Base-by-base conservation (phyloP, 2,329 filamentous ascomycete genomes). In the Cytospora chrysosperma region DNA sequence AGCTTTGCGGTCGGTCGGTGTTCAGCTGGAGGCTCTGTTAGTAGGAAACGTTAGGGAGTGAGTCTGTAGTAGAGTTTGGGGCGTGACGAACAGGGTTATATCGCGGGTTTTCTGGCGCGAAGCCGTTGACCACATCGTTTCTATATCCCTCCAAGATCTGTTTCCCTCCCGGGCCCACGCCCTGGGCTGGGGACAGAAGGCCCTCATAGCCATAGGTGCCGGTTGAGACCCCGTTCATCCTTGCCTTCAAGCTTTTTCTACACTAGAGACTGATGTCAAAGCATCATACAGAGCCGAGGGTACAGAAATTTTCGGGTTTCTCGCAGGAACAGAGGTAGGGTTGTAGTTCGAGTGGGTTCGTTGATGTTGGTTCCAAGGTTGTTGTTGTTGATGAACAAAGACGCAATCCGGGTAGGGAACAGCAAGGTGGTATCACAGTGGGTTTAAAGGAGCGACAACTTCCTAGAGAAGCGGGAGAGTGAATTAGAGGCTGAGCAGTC, bases 81-180 rank as follows among this genome's bases (percentile, higher is more conserved):
- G 59, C 26, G 57, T n/a, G 24, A 71, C 83, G 72, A 79, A 89
- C 87, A 63, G 83, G 80, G 74, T 87, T 85, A 69, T 81, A 85
- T 63, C 79, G 80, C 50, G 83, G 78, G 65, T 76, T 81, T 54
- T 85, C 82, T 65, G 77, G 79, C 69, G 83, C 80, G 68, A 85
- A 85, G 10, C 81, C 80, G 67, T 80, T 81, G 59, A 83, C 71
- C 61, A 83, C 79, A 64, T 86, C 84, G 56, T 77, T 78, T 56
- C 81, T 80, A 73, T 89, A 90, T 51, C 84, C 85, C 61, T 88
- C 82, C 57, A 85, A 78, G 63, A 88, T 76, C 24, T 78, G 77
- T 69, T 82, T 84, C 58, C 77, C 77, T 52, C 75, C 79, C 47
- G 79, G 78, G 24, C 52, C 63, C 51, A 65, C 50, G 32, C 17